Conservation (phyloP, 176 grass and related monocot genomes). For the Eragrostis curvula region DNA sequence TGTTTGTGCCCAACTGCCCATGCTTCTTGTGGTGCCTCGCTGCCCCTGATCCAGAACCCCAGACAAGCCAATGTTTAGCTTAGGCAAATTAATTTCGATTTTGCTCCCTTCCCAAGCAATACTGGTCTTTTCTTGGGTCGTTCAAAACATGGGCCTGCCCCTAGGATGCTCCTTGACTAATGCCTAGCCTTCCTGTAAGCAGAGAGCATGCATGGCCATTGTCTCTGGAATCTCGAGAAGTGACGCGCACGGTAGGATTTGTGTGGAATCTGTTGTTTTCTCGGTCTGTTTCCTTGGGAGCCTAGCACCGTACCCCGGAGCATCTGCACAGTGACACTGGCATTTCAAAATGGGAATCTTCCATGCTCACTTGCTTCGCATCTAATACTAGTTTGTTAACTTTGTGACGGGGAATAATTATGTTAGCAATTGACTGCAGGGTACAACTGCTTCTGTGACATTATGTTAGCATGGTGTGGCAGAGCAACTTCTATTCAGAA, state of each 20-base stretch:
- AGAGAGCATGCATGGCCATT: neutral
- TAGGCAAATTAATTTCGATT: constrained; percentile 13
- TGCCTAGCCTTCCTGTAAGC: neutral
- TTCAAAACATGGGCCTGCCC: constrained; percentile 21
- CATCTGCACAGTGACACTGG: neutral
- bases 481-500: too few species aligned
- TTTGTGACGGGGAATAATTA: too few species aligned
- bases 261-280: constrained; percentile 16
- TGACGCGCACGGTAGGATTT: constrained; percentile 25
- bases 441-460: too few species aligned
- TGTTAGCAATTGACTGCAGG: too few species aligned
- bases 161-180: constrained; percentile 30
- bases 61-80: constrained; percentile 23
- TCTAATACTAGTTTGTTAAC: neutral
- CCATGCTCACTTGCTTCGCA: neutral
- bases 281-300: neutral
- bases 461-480: too few species aligned
- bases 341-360: constrained; percentile 47
- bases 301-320: neutral
- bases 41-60: constrained; percentile 41
- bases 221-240: constrained; percentile 5
- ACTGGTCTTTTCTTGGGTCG: constrained; percentile 50
- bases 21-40: constrained; percentile 23
- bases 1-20: constrained; percentile 3
- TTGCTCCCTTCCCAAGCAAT: constrained; percentile 32